Evolutionary conservation across 495 filamentous ascomycete species (phyloP), one percentile per base, ranked within the genome.

Genomic region (Cairneyella variabilis): DNA sequence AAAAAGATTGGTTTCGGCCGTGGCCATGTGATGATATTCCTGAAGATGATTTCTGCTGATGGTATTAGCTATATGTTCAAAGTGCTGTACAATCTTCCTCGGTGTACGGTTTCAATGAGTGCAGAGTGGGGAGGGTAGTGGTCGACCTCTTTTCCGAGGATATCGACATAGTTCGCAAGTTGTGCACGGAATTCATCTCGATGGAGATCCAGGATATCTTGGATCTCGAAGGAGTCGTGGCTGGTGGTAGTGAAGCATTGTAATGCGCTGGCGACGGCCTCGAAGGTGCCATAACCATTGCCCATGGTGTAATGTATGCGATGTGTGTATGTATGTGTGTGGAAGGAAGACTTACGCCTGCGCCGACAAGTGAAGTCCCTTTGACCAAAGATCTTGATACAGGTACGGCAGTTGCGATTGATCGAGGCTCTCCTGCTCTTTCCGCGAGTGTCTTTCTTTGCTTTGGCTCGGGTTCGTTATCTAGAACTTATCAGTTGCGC

Each of bases 371-470:
- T 20, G 75, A 63, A 20, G 71, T 69, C 6, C 67, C 66, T 45
- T 64, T 71, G 25, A 66, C 59, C 63, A 51, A 56, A 44, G 67
- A 53, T 43, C 66, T 44, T 21, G 69, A 64, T 37, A 63, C 69
- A 50, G 72, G 65, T 32, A 68, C 66, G 54, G 69, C 67, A 63
- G 63, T 61, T 61, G 45, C 60, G 21, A 43, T 37, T 8, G 51
- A 53, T 28, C 61, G 74, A 17, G 71, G 72, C 65, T 79, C 80
- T 58, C 66, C 83, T 48, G 74, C 76, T 61, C 78, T 64, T 66
- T 82, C 73, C 53, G 70, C 69, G 40, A 83, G 58, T 50, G 84
- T 83, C 66, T 81, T 83, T 22, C 77, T 75, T 62, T 80, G 82
- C 11, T 78, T 64, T 22, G 83, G 76, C 70, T 58, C 72, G 75